A percentile compares a stretch with the other conserved stretches of the same genome.
Evolutionary conservation across 495 filamentous ascomycete genomes (phyloP).

Genomic region (Tuber aestivum): DNA sequence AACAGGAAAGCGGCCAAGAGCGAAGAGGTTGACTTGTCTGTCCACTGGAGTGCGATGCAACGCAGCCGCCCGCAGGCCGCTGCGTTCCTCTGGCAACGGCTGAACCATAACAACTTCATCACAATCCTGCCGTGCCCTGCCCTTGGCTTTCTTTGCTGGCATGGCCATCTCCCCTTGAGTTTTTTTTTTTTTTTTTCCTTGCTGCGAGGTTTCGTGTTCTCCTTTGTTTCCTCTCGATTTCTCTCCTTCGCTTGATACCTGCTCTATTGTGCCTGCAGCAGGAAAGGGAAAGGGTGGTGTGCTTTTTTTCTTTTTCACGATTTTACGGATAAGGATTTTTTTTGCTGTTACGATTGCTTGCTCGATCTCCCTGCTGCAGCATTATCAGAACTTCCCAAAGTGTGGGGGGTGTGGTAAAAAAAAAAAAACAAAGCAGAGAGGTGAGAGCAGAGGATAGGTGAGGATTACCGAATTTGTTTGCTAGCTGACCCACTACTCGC

Average conservation of each 20-base stretch:
- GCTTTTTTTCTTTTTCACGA: neutral
- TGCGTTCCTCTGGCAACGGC: conserved; percentile 32
- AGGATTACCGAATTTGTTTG: neutral
- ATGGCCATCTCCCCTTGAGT: neutral
- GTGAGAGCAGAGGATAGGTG: neutral
- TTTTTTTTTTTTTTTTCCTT: neutral
- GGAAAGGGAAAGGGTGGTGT: neutral
- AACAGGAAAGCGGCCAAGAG: neutral
- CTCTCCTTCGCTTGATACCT: neutral
- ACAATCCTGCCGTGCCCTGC: conserved; percentile 7
- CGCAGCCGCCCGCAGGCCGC: neutral
- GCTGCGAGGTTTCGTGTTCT: conserved; percentile 6
- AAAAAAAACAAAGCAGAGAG: neutral
- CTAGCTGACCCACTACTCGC: neutral
- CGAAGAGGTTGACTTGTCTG: neutral
- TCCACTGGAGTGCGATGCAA: neutral
- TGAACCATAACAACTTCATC: conserved; percentile 32
- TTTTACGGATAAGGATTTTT: neutral
- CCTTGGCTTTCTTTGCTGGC: neutral
- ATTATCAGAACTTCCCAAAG: neutral
- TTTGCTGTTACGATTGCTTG: neutral
- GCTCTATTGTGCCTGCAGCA: neutral
- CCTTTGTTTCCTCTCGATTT: neutral
- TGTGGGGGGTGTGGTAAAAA: neutral
- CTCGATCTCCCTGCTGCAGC: neutral